phyloP scores from a whole-genome alignment of 169 alveolate species.

The Plasmodium fragile region DNA sequence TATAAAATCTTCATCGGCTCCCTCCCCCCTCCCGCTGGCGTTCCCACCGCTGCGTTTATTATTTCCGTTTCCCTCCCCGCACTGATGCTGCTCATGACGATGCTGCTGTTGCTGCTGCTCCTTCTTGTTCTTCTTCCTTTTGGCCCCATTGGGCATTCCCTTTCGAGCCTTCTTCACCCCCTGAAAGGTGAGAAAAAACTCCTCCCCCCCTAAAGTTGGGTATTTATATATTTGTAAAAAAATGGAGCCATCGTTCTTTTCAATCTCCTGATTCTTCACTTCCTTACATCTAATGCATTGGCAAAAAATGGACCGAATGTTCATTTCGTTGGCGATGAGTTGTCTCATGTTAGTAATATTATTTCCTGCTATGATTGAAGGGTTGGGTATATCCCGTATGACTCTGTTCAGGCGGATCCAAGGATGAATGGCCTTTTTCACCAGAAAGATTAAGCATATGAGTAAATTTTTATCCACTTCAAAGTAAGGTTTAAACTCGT shows the following conservation, averaged over 20 bases:
- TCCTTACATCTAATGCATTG: constrained; percentile 95
- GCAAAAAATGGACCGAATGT: constrained; percentile 88
- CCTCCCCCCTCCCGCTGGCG: background rate
- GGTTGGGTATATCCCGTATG: constrained; percentile 95
- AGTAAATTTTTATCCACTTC: constrained; percentile 88
- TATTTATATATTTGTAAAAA: constrained; percentile 79
- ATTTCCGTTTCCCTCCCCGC: background rate
- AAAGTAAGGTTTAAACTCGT: constrained; percentile 91
- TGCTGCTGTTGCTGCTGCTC: constrained; percentile 22
- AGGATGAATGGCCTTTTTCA: constrained; percentile 93
- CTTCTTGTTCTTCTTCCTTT: constrained; percentile 19
- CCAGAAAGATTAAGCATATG: constrained; percentile 84
- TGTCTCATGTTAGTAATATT: constrained; percentile 93
- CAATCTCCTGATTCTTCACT: constrained; percentile 85
- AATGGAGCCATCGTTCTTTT: constrained; percentile 63
- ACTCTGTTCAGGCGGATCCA: constrained; percentile 95
- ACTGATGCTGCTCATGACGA: constrained; percentile 21
- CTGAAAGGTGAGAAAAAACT: constrained; percentile 85
- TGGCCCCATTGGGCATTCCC: background rate
- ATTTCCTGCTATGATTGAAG: constrained; percentile 95
- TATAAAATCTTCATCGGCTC: background rate
- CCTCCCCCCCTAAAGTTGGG: constrained; percentile 85
- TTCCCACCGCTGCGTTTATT: background rate
- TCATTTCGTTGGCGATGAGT: constrained; percentile 87
- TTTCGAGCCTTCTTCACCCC: constrained; percentile 73